A percentile compares a stretch with the other conserved stretches of the same genome.
phyloP scores from a whole-genome alignment of 2,329 filamentous ascomycete species.

The Fusarium temperatum region DNA sequence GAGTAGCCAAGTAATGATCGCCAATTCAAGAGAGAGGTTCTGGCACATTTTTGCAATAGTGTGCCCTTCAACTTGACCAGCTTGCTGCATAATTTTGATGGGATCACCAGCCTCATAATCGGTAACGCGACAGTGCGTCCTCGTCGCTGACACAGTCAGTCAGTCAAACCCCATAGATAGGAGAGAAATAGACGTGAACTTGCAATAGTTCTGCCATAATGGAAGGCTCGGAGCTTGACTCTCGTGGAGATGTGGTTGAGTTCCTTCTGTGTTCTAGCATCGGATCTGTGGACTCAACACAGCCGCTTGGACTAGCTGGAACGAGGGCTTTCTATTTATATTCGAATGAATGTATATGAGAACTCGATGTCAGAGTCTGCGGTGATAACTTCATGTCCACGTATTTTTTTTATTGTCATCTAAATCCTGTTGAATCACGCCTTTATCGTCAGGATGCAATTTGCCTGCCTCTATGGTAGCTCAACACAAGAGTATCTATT shows the following conservation, averaged over 20 bases:
- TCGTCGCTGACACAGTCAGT: no score
- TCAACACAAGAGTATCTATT: neutral
- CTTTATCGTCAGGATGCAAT: neutral
- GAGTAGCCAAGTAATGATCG: neutral
- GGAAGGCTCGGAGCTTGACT: neutral
- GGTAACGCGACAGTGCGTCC: neutral
- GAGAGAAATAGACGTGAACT: fast-evolving
- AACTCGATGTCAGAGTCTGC: fast-evolving
- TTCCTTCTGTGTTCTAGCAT: neutral
- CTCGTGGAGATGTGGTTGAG: neutral
- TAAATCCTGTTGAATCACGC: neutral
- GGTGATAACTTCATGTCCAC: fast-evolving
- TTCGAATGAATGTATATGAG: neutral
- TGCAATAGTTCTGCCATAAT: no score
- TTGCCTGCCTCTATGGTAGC: neutral
- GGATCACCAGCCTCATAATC: no score
- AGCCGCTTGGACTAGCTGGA: no score
- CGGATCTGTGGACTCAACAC: neutral
- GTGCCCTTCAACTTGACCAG: neutral
- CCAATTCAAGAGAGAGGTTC: fast-evolving
- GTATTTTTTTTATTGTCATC: no score
- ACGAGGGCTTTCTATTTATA: neutral
- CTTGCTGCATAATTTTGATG: no score
- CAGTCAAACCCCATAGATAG: no score
- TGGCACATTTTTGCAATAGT: fast-evolving